Evolutionary conservation across 2,329 filamentous ascomycete species (phyloP).

Genomic region (Xylaria sp.): DNA sequence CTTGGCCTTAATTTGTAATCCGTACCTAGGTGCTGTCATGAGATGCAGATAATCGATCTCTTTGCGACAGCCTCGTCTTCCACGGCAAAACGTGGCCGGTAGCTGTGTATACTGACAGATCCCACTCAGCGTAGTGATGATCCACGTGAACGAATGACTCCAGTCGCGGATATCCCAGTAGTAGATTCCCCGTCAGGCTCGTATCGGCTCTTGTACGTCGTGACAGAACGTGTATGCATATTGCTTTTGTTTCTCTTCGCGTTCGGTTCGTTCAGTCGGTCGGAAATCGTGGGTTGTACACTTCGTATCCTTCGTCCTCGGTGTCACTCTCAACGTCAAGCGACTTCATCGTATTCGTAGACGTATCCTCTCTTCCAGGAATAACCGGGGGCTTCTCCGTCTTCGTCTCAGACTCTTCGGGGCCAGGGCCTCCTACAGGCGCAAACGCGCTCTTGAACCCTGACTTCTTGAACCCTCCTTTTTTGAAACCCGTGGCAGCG

Average conservation of each 20-base stretch:
- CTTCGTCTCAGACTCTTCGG: conserved; percentile 38
- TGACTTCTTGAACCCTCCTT: conserved; percentile 72
- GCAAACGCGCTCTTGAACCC: conserved; percentile 76
- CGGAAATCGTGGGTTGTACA: conserved; percentile 57
- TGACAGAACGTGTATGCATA: background rate
- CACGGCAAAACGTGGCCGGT: background rate
- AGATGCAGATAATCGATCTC: background rate
- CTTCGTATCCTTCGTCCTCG: conserved; percentile 66
- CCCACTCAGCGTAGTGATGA: background rate
- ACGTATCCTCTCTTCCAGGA: conserved; percentile 22
- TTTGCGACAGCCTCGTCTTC: background rate
- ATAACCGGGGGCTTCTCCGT: conserved; percentile 30
- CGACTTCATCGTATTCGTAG: conserved; percentile 19
- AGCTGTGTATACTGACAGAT: background rate
- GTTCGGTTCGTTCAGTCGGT: conserved; percentile 46
- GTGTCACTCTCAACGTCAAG: conserved; percentile 53
- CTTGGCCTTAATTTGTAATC: background rate
- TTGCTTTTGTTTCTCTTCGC: background rate
- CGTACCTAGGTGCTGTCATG: background rate
- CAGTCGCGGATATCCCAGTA: background rate
- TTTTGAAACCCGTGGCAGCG: conserved; percentile 49
- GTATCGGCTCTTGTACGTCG: background rate
- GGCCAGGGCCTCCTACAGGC: conserved; percentile 43
- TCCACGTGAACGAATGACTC: background rate
- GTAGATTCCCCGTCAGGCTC: background rate